Base-by-base conservation (phyloP, 371 early-diverging fungal genomes). In the Dentiscutata heterogama region DNA sequence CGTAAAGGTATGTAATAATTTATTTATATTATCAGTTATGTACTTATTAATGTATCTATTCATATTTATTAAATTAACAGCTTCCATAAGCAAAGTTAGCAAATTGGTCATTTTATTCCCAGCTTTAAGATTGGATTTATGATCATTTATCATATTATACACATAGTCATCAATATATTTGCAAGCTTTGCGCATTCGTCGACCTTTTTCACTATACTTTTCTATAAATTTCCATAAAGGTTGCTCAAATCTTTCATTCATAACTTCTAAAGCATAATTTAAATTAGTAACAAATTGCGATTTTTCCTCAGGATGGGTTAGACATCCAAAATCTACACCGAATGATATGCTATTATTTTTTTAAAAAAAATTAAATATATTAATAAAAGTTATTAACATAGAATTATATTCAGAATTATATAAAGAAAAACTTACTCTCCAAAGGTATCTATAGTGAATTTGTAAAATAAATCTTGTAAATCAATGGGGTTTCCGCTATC, bases 51-150 rank as follows among this genome's bases (percentile, higher is more conserved):
- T n/a, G n/a, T n/a, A n/a, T n/a, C n/a, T n/a, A n/a, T n/a, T n/a
- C n/a, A n/a, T n/a, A n/a, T n/a, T n/a, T n/a, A n/a, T n/a, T n/a
- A n/a, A n/a, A 63, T 92, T 88, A 29, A 84, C 83, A 46, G 88
- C 87, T 76, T 86, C 84, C 91, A 93, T 91, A 75, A 94, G 92
- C 14, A 92, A 84, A 18, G 89, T 86, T 76, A 94, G 83, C 14
- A 94, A 82, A 84, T 94, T 94, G 46, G 10, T 46, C 61, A 83
- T 68, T 18, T 64, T 18, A 5, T 54, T 29, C 8, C 68, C 51
- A n/a, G 87, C 88, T 18, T 85, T 83, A 2, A 85, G 39, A 56
- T 91, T 84, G 8, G 56, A 78, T 25, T 88, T 84, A 16, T 91
- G 83, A 20, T 88, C 63, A 14, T 35, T 39, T 56, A 93, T 93